These are phyloP conservation scores for Xanthoparmelia taractica DNA, from an alignment of 495 filamentous ascomycete genomes.

Conservation along the genomic window DNA sequence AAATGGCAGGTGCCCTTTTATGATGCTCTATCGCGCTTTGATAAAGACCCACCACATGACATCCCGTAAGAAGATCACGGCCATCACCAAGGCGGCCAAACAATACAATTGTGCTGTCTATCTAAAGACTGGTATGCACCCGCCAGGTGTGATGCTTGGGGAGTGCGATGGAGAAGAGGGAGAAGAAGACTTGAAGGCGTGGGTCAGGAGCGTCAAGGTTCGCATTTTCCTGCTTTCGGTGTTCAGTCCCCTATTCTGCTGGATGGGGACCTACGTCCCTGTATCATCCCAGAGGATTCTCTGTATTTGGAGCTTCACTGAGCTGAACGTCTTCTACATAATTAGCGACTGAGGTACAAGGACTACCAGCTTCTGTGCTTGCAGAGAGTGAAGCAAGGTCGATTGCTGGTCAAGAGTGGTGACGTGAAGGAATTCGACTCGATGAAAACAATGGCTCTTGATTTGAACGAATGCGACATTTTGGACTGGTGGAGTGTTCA, in stretches of 20 bases:
- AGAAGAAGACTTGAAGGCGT: slow-evolving; percentile 43
- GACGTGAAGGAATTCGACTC: slow-evolving; percentile 43
- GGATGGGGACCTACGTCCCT: not conserved
- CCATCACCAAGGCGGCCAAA: slow-evolving; percentile 55
- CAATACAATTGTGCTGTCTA: slow-evolving; percentile 51
- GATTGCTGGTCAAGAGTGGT: slow-evolving; percentile 32
- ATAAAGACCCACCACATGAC: slow-evolving; percentile 79
- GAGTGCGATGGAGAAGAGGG: slow-evolving; percentile 44
- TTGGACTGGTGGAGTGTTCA: slow-evolving; percentile 44
- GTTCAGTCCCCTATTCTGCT: not conserved
- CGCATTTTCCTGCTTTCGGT: not conserved
- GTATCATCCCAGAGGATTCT: not conserved
- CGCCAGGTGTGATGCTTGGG: slow-evolving; percentile 72
- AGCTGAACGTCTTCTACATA: not conserved
- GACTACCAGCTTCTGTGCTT: slow-evolving; percentile 44
- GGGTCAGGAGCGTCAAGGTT: slow-evolving; percentile 49
- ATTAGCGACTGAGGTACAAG: slow-evolving; percentile 40
- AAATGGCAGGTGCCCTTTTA: not conserved
- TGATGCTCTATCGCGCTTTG: slow-evolving; percentile 47
- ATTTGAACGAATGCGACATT: slow-evolving; percentile 35
- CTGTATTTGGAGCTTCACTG: slow-evolving; percentile 2
- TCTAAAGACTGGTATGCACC: slow-evolving; percentile 52
- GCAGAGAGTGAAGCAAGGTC: slow-evolving; percentile 23
- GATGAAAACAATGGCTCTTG: slow-evolving; percentile 23
- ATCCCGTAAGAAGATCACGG: slow-evolving; percentile 66